These are phyloP conservation scores for Acorus gramineus DNA, from an alignment of 106 monocot genomes.

Conservation along the genomic window DNA sequence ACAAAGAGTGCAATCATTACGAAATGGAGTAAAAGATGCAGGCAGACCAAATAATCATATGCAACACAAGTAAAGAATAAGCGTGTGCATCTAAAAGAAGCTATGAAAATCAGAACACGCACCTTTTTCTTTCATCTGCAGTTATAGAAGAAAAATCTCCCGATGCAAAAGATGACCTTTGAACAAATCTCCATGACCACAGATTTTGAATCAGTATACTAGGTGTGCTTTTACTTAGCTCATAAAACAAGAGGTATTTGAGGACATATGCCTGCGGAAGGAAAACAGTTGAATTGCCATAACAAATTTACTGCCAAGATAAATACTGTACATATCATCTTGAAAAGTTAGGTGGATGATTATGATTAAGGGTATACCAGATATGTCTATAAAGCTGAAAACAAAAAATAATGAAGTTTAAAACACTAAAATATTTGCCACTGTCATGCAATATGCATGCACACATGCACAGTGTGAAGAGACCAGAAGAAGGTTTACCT, in stretches of 20 bases:
- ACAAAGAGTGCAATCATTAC: too few species aligned
- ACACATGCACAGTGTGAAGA: neutral
- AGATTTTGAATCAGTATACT: neutral
- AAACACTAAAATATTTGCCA: too few species aligned
- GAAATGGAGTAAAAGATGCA: too few species aligned
- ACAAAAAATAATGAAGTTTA: too few species aligned
- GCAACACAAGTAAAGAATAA: neutral
- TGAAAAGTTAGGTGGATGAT: too few species aligned
- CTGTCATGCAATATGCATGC: neutral
- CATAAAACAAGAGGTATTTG: constrained; percentile 25
- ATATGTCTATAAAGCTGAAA: too few species aligned
- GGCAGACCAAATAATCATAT: neutral
- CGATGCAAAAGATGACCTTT: neutral
- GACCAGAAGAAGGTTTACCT: constrained; percentile 28
- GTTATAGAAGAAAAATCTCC: constrained; percentile 10
- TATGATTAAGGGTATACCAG: too few species aligned
- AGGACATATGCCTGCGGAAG: constrained; percentile 21
- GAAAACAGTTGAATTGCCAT: too few species aligned
- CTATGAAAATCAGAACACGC: neutral
- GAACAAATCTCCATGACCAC: neutral
- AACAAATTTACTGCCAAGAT: too few species aligned
- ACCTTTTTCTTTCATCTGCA: constrained; percentile 19
- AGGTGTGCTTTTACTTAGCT: neutral
- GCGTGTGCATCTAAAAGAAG: neutral
- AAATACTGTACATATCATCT: too few species aligned